Conservation (phyloP, 2,329 filamentous ascomycete genomes). For the Mycosphaerella sp. region DNA sequence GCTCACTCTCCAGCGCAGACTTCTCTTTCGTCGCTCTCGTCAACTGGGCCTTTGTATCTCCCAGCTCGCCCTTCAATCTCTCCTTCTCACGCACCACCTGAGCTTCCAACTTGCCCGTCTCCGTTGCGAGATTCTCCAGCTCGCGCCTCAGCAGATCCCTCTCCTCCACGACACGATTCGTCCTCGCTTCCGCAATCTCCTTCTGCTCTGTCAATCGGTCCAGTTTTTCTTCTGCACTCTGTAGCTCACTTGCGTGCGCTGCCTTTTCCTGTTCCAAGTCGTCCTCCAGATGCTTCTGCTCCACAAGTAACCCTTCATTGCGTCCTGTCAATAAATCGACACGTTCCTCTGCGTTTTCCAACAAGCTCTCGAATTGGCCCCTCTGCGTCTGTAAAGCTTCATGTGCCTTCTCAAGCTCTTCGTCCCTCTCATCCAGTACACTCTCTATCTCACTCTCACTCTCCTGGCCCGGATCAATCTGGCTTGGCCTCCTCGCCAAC, state of each 20-base stretch:
- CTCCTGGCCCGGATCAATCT: slow-evolving; percentile 21
- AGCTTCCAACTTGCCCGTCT: slow-evolving; percentile 7
- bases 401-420: slow-evolving; percentile 28
- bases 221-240: slow-evolving; percentile 9
- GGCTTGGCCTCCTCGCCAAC: slow-evolving; percentile 11
- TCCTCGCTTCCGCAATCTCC: slow-evolving; percentile 7
- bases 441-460: slow-evolving; percentile 30
- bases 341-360: slow-evolving; percentile 33
- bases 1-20: slow-evolving; percentile 12
- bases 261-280: background rate
- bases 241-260: slow-evolving; percentile 1
- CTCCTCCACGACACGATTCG: slow-evolving; percentile 11
- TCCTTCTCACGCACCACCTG: slow-evolving; percentile 8
- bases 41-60: slow-evolving; percentile 8
- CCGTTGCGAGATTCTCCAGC: slow-evolving; percentile 1
- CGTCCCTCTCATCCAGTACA: slow-evolving; percentile 29
- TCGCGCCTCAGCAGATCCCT: background rate
- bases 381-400: slow-evolving; percentile 25
- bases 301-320: slow-evolving; percentile 25
- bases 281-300: slow-evolving; percentile 5
- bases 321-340: slow-evolving; percentile 31
- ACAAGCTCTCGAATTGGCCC: slow-evolving; percentile 27
- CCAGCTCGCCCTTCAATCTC: slow-evolving; percentile 5
- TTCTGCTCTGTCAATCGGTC: slow-evolving; percentile 18
- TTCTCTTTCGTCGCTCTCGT: slow-evolving; percentile 14